These are phyloP conservation scores for Xeromyces bisporus DNA, from an alignment of 495 filamentous ascomycete genomes.

Conservation along the genomic window DNA sequence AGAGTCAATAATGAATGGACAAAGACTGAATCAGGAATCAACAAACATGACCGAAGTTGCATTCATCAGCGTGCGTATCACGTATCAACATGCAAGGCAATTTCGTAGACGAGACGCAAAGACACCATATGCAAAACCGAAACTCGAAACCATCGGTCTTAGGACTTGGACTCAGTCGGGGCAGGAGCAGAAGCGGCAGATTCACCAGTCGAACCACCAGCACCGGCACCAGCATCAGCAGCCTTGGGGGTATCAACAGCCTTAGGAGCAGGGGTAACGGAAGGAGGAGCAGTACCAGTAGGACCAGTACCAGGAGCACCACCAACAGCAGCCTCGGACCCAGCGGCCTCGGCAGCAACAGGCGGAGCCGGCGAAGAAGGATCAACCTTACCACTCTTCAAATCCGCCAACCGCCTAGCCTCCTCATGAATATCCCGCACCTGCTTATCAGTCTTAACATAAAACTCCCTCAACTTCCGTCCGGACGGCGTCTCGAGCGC, in stretches of 20 bases:
- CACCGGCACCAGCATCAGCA: too few species aligned
- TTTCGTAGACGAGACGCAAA: too few species aligned
- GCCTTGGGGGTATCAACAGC: too few species aligned
- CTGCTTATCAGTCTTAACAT: constrained; percentile 62
- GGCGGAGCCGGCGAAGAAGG: constrained; percentile 13
- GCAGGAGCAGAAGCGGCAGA: too few species aligned
- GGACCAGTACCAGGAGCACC: constrained; percentile 5
- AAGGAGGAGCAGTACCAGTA: constrained; percentile 5
- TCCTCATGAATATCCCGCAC: constrained; percentile 85
- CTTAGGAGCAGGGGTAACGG: constrained; percentile 6
- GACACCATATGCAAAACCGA: too few species aligned
- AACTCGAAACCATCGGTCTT: too few species aligned
- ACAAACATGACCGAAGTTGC: too few species aligned
- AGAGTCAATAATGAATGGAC: too few species aligned
- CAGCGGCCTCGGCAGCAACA: constrained; percentile 9
- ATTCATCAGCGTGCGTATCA: too few species aligned
- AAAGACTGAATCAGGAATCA: too few species aligned
- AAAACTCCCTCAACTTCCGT: constrained; percentile 71
- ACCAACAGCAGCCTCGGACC: constrained; percentile 10
- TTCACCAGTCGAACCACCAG: too few species aligned
- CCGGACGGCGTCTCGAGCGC: constrained; percentile 71
- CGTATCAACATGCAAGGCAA: too few species aligned
- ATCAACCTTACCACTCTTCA: constrained; percentile 56
- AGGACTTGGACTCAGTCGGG: constrained; percentile 16
- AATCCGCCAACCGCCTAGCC: constrained; percentile 67